Conservation (phyloP, 352 stramenopile species). For the Globisporangium radiosum region DNA sequence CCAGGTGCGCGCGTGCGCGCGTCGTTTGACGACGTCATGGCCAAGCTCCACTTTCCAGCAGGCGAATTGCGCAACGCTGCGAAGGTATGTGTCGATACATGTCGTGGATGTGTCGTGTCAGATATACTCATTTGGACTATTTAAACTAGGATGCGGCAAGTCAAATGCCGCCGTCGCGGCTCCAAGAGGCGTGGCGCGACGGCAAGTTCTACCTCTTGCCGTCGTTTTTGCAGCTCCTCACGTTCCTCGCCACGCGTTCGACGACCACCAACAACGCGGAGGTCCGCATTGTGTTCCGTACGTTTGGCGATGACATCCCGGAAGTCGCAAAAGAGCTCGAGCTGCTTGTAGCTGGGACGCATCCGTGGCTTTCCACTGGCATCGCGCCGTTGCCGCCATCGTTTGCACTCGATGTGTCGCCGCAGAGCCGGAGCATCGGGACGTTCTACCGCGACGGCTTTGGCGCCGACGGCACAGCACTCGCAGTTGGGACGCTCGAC, state of each 20-base stretch:
- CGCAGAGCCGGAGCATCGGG: slow-evolving; percentile 24
- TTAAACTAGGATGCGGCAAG: slow-evolving; percentile 18
- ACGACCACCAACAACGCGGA: slow-evolving; percentile 17
- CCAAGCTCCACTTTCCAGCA: slow-evolving; percentile 60
- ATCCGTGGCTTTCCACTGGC: slow-evolving; percentile 35
- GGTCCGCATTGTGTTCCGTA: slow-evolving; percentile 70
- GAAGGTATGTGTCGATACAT: slow-evolving; percentile 16
- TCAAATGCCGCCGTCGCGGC: slow-evolving; percentile 33
- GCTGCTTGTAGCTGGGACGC: slow-evolving; percentile 49
- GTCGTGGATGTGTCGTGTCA: no score
- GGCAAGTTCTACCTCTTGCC: slow-evolving; percentile 80
- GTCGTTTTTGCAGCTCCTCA: slow-evolving; percentile 70
- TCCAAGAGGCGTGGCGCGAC: slow-evolving; percentile 65
- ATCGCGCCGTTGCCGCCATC: slow-evolving; percentile 26
- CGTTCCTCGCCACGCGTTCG: slow-evolving; percentile 25
- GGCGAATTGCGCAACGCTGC: slow-evolving; percentile 41
- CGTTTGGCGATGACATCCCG: slow-evolving; percentile 74
- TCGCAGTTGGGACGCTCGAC: slow-evolving; percentile 52
- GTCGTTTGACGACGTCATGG: slow-evolving; percentile 70
- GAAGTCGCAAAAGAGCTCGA: slow-evolving; percentile 72
- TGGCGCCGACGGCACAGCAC: slow-evolving; percentile 36
- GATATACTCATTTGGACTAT: no score
- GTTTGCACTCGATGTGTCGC: slow-evolving; percentile 41
- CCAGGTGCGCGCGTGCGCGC: slow-evolving; percentile 34
- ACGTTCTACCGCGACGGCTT: slow-evolving; percentile 79